Conservation (phyloP, 176 grass and related monocot genomes). For the Carex myosuroides region DNA sequence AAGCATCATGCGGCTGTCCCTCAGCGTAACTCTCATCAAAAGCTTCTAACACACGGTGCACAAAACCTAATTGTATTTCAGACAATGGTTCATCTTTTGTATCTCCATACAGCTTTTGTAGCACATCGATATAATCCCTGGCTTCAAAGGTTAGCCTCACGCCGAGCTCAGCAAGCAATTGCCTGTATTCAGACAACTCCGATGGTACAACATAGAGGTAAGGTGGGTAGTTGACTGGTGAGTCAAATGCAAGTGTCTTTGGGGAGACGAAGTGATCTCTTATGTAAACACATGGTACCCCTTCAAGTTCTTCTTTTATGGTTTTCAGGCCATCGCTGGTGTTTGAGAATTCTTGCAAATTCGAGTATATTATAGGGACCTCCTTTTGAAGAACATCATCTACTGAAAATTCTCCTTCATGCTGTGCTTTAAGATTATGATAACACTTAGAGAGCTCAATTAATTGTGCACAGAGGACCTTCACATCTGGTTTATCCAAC, state of each 20-base stretch:
- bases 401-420: slow-evolving; percentile 42
- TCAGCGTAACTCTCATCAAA: slow-evolving; percentile 68
- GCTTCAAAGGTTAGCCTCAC: slow-evolving; percentile 87
- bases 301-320: slow-evolving; percentile 66
- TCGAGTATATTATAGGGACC: slow-evolving; percentile 53
- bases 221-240: slow-evolving; percentile 90
- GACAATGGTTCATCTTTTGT: slow-evolving; percentile 72
- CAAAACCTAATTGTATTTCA: slow-evolving; percentile 71
- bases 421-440: slow-evolving; percentile 46
- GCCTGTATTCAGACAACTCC: slow-evolving; percentile 77
- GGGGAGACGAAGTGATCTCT: slow-evolving; percentile 70
- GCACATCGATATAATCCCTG: slow-evolving; percentile 72
- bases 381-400: slow-evolving; percentile 60
- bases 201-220: slow-evolving; percentile 96
- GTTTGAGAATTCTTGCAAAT: slow-evolving; percentile 60
- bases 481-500: slow-evolving; percentile 51
- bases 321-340: slow-evolving; percentile 29
- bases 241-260: slow-evolving; percentile 89
- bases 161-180: slow-evolving; percentile 63
- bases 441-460: slow-evolving; percentile 86
- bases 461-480: slow-evolving; percentile 64
- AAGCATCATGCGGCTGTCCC: slow-evolving; percentile 48
- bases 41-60: slow-evolving; percentile 87
- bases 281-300: slow-evolving; percentile 76
- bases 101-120: slow-evolving; percentile 51